These are phyloP conservation scores for Irpex rosettiformis DNA, from an alignment of 1,284 basidiomycete genomes.

Conservation along the genomic window DNA sequence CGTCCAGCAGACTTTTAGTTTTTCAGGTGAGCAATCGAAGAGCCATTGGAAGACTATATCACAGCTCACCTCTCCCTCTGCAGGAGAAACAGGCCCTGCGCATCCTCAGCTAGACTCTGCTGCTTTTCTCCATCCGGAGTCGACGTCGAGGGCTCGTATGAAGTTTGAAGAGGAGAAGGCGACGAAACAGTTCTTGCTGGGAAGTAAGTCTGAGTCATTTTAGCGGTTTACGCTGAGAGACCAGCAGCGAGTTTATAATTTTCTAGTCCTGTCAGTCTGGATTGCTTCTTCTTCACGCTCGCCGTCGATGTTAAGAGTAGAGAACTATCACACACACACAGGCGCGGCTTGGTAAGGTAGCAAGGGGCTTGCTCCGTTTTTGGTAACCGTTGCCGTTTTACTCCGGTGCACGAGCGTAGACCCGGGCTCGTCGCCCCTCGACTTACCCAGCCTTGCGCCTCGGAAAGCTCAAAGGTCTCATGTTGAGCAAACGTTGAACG, in stretches of 20 bases:
- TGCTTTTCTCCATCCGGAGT: constrained; percentile 15
- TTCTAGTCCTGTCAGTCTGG: not conserved
- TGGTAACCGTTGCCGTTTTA: not conserved
- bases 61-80: constrained; percentile 62
- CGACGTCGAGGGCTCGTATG: constrained; percentile 14
- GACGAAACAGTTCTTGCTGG: constrained; percentile 19
- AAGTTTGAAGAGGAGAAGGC: constrained; percentile 14
- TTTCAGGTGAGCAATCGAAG: not conserved
- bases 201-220: constrained; percentile 28
- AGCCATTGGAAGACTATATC: not conserved
- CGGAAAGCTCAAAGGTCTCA: not conserved
- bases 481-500: not conserved
- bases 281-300: not conserved
- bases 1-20: constrained; percentile 64
- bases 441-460: not conserved
- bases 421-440: constrained; percentile 1
- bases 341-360: not conserved
- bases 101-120: constrained; percentile 41
- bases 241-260: not conserved
- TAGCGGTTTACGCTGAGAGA: constrained; percentile 7
- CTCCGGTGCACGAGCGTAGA: not conserved
- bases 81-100: constrained; percentile 70
- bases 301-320: constrained; percentile 5
- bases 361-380: constrained; percentile 1
- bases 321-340: not conserved